Evolutionary conservation across 2,329 filamentous ascomycete species (phyloP).

Genomic region (Dothistroma pini): DNA sequence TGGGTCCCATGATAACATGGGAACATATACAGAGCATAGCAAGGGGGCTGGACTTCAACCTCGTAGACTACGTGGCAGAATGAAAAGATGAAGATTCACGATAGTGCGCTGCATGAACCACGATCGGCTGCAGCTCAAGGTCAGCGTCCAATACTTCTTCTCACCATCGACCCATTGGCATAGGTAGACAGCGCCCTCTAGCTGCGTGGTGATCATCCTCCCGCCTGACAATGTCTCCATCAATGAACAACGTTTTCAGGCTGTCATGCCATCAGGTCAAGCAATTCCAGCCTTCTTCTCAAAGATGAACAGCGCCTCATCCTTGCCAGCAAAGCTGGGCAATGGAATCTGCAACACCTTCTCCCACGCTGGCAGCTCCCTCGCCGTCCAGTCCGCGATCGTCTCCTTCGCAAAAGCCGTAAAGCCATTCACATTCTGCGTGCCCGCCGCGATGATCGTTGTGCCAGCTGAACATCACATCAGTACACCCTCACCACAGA

Average conservation of each 20-base stretch:
- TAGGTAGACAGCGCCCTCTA: too few species aligned
- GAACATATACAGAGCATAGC: conserved; percentile 69
- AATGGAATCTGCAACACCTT: conserved; percentile 62
- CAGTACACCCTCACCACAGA: neutral
- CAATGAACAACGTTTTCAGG: too few species aligned
- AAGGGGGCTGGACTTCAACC: conserved; percentile 70
- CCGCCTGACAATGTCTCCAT: too few species aligned
- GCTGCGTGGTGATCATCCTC: too few species aligned
- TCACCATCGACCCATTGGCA: too few species aligned
- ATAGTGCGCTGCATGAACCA: neutral
- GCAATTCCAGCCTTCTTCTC: conserved; percentile 25
- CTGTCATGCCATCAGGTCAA: neutral
- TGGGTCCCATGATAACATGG: conserved; percentile 66
- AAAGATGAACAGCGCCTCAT: conserved; percentile 70
- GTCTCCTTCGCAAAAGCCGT: conserved; percentile 63
- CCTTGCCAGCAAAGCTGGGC: conserved; percentile 72
- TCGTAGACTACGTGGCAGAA: conserved; percentile 72
- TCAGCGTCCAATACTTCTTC: too few species aligned
- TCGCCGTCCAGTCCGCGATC: conserved; percentile 64
- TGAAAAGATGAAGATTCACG: conserved; percentile 31
- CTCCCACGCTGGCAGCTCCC: conserved; percentile 55
- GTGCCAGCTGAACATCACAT: conserved; percentile 44
- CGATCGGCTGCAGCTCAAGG: too few species aligned
- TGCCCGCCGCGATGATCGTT: conserved; percentile 67
- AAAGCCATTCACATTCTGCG: conserved; percentile 71